Percentiles rank a stretch among this genome's conserved stretches.
phyloP scores from a whole-genome alignment of 2,329 filamentous ascomycete species.

The Alternaria sp. region DNA sequence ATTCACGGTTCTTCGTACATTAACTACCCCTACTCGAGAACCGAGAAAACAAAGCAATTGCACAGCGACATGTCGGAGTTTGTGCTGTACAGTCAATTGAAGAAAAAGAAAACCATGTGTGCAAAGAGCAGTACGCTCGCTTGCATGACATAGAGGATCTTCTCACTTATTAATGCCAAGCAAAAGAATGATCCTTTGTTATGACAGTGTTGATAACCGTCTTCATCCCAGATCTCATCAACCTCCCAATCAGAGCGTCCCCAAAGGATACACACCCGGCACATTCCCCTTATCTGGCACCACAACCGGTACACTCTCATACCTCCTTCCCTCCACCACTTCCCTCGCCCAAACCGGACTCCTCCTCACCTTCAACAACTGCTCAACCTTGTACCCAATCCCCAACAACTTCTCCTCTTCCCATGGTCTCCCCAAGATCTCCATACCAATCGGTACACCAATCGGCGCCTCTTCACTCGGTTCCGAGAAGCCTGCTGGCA shows the following conservation, averaged over 20 bases:
- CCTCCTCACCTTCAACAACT: conserved; percentile 57
- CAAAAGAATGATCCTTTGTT: too few relatives aligned
- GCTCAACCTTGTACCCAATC: conserved; percentile 63
- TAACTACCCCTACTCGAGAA: too few relatives aligned
- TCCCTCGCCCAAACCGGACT: conserved; percentile 58
- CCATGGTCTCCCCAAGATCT: conserved; percentile 67
- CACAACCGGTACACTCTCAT: conserved; percentile 57
- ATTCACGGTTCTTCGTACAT: too few relatives aligned
- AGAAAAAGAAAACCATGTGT: too few relatives aligned
- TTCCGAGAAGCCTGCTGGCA: conserved; percentile 64
- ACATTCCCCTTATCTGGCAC: conserved; percentile 56
- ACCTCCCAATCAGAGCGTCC: conserved; percentile 40
- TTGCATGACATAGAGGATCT: too few relatives aligned
- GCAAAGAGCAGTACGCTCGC: too few relatives aligned
- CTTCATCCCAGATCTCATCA: too few relatives aligned
- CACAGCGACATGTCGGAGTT: too few relatives aligned
- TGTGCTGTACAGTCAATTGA: too few relatives aligned
- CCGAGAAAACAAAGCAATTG: too few relatives aligned
- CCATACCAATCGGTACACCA: conserved; percentile 71
- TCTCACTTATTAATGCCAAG: too few relatives aligned
- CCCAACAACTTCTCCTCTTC: conserved; percentile 63
- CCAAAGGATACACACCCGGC: conserved; percentile 59
- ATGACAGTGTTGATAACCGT: too few relatives aligned
- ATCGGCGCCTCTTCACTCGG: conserved; percentile 59
- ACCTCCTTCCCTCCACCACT: conserved; percentile 52